Evolutionary conservation across 148 eudicot genomes (phyloP).

Genomic region (Chenopodium album): DNA sequence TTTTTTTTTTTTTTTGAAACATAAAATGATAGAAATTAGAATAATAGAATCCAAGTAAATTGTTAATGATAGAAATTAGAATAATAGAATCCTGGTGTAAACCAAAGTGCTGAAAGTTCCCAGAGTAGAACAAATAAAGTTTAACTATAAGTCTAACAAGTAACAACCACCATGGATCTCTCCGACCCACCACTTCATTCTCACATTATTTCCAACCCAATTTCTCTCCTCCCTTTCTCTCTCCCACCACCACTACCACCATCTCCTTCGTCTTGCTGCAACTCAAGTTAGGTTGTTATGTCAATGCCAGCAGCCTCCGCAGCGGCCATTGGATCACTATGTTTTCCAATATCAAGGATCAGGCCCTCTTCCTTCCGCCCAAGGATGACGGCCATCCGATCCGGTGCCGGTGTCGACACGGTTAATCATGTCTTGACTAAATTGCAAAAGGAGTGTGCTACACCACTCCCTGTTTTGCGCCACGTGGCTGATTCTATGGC

Average conservation of each 20-base stretch:
- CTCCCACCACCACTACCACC: not conserved
- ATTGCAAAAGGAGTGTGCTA: constrained; percentile 52
- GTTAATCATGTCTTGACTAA: constrained; percentile 41
- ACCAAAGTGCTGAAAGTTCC: not conserved
- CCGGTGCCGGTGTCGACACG: not conserved
- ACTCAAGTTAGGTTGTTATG: not conserved
- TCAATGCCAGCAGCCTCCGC: constrained; percentile 20
- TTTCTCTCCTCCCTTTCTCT: not conserved
- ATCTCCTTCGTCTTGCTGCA: not conserved
- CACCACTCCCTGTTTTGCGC: constrained; percentile 64
- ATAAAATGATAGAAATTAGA: too few relatives aligned
- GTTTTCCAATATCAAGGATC: constrained; percentile 7
- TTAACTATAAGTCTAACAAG: not conserved
- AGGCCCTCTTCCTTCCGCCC: constrained; percentile 17
- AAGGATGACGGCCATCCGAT: constrained; percentile 52
- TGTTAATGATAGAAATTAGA: too few relatives aligned
- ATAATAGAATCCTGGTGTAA: too few relatives aligned
- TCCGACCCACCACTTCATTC: not conserved
- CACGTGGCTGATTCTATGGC: constrained; percentile 77
- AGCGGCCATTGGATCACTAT: constrained; percentile 40
- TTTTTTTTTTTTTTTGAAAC: too few relatives aligned
- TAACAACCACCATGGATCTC: not conserved
- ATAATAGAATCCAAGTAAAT: too few relatives aligned
- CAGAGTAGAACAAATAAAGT: not conserved
- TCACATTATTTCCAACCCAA: not conserved